phyloP scores from a whole-genome alignment of 1,284 basidiomycete genomes.

The Apiotrichum veenhuisii region DNA sequence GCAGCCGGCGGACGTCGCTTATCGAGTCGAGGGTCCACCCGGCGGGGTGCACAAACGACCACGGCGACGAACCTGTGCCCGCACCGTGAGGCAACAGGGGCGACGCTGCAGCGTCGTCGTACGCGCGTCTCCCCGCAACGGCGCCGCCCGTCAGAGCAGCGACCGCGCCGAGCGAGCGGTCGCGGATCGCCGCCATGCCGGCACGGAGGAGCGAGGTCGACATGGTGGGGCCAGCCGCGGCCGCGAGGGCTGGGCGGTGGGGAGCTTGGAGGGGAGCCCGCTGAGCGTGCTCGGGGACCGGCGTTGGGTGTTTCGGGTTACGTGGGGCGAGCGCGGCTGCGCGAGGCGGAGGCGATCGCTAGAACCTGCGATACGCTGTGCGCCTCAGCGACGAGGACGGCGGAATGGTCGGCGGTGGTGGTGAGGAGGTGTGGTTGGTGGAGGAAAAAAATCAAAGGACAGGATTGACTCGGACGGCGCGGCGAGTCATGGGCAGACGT shows the following conservation, averaged over 20 bases:
- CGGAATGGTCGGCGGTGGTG: no score
- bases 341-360: neutral
- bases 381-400: no score
- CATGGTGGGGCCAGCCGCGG: conserved; percentile 16
- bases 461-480: neutral
- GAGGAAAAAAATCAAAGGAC: no score
- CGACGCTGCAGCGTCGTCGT: conserved; percentile 1
- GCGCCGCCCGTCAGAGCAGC: conserved; percentile 15
- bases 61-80: neutral
- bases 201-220: conserved; percentile 21
- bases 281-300: neutral
- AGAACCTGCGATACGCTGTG: no score
- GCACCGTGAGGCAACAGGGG: neutral
- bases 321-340: no score
- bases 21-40: conserved; percentile 3
- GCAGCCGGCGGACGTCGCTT: conserved; percentile 28
- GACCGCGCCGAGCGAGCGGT: conserved; percentile 19
- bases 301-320: neutral
- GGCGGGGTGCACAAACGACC: conserved; percentile 1
- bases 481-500: neutral
- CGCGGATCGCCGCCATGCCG: conserved; percentile 18
- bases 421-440: no score
- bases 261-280: neutral
- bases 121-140: neutral
- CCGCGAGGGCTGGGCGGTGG: conserved; percentile 3